These are phyloP conservation scores for Ophiostoma australiae DNA, from an alignment of 2,329 filamentous ascomycete genomes.

Conservation along the genomic window DNA sequence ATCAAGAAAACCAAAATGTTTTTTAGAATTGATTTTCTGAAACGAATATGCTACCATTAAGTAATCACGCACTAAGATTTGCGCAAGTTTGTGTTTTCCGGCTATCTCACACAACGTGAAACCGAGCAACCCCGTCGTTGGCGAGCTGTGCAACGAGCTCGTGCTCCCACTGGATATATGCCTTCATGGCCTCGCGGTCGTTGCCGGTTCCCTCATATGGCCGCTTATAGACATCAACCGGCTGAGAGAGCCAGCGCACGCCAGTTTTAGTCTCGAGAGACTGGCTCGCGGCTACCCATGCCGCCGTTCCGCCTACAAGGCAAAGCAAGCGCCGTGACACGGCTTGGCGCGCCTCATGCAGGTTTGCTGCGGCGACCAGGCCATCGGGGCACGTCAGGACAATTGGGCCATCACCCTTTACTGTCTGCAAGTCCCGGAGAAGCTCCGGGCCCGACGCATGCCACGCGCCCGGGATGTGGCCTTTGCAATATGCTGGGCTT, in stretches of 20 bases:
- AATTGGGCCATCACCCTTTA: background rate
- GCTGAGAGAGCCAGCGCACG: conserved; percentile 13
- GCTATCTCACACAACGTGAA: conserved; percentile 19
- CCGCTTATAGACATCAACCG: conserved; percentile 21
- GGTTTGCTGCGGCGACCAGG: conserved; percentile 8
- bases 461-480: conserved; percentile 21
- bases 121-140: conserved; percentile 19
- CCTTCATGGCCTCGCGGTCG: conserved; percentile 22
- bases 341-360: conserved; percentile 8
- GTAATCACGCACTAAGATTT: background rate
- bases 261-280: background rate
- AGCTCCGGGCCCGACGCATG: conserved; percentile 18
- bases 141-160: conserved; percentile 22
- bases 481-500: conserved; percentile 19
- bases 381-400: conserved; percentile 20
- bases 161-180: conserved; percentile 22
- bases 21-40: background rate
- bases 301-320: background rate
- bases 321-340: background rate
- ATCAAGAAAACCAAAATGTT: no score
- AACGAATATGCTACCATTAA: no score
- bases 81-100: background rate
- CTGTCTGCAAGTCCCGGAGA: conserved; percentile 13
- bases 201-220: conserved; percentile 22
- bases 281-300: background rate